Conservation (phyloP, 805 yeast species). For the Lachancea lanzarotensis region DNA sequence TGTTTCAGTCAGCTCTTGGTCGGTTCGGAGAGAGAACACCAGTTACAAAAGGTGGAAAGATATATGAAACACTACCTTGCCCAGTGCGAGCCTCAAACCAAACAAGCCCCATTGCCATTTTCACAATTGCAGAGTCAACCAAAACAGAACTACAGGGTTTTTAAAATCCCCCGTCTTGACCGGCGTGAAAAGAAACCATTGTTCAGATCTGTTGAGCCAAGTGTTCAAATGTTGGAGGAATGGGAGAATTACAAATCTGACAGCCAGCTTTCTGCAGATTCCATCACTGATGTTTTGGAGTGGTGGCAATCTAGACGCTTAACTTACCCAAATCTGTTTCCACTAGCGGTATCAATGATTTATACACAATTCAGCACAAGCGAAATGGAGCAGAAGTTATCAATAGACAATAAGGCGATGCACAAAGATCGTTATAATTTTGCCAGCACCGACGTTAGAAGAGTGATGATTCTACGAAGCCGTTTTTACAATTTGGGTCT, state of each 20-base stretch:
- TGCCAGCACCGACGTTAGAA: too few species aligned
- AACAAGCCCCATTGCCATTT: background rate
- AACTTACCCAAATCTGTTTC: background rate
- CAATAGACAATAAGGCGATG: background rate
- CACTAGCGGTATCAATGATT: background rate
- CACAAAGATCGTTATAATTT: too few species aligned
- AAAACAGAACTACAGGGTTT: background rate
- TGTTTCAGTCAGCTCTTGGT: background rate
- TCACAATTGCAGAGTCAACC: background rate
- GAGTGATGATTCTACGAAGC: too few species aligned
- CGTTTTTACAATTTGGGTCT: too few species aligned
- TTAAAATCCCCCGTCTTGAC: background rate
- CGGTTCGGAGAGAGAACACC: background rate
- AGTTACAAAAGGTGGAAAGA: background rate
- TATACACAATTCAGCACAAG: slow-evolving; percentile 3
- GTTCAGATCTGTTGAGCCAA: background rate
- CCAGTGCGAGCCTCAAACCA: background rate
- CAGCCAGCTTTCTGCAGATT: background rate
- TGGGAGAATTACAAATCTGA: slow-evolving; percentile 1
- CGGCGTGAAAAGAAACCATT: background rate
- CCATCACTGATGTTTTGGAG: background rate
- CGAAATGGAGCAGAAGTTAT: background rate
- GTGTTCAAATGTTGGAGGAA: background rate
- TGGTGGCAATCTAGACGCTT: slow-evolving; percentile 4
- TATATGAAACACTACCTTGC: background rate